Evolutionary conservation across 768 basidiomycete genomes (phyloP).

Genomic region (Krasilnikovozyma curviuscula): DNA sequence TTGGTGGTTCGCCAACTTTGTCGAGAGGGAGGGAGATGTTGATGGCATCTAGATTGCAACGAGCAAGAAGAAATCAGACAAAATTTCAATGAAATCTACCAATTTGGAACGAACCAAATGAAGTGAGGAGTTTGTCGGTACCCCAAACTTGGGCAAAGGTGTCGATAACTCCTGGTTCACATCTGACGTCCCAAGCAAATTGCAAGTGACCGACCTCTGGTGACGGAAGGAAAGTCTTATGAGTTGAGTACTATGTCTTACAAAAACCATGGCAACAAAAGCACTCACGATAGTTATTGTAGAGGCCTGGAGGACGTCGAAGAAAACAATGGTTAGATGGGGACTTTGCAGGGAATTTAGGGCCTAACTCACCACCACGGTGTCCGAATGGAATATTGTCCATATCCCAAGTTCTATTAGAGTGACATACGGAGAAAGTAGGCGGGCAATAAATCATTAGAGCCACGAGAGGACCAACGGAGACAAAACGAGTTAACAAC

Average conservation of each 20-base stretch:
- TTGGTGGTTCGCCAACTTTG: neutral
- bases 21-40: conserved; percentile 6
- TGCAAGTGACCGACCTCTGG: conserved; percentile 12
- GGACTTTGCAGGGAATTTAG: neutral
- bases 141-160: conserved; percentile 20
- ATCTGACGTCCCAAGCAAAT: conserved; percentile 16
- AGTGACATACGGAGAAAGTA: too few species aligned
- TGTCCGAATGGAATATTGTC: neutral
- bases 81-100: too few species aligned
- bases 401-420: conserved; percentile 12
- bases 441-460: too few species aligned
- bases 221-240: too few species aligned
- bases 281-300: conserved; percentile 13
- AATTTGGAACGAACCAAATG: too few species aligned
- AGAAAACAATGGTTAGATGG: too few species aligned
- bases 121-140: conserved; percentile 18
- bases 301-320: conserved; percentile 18
- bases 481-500: too few species aligned
- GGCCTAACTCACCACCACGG: neutral
- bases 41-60: too few species aligned
- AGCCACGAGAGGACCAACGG: too few species aligned
- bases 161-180: conserved; percentile 18
- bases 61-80: too few species aligned
- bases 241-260: too few species aligned
- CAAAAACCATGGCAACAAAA: too few species aligned